phyloP scores from a whole-genome alignment of 1,284 basidiomycete genomes.

The Sporisorium reilianum region DNA sequence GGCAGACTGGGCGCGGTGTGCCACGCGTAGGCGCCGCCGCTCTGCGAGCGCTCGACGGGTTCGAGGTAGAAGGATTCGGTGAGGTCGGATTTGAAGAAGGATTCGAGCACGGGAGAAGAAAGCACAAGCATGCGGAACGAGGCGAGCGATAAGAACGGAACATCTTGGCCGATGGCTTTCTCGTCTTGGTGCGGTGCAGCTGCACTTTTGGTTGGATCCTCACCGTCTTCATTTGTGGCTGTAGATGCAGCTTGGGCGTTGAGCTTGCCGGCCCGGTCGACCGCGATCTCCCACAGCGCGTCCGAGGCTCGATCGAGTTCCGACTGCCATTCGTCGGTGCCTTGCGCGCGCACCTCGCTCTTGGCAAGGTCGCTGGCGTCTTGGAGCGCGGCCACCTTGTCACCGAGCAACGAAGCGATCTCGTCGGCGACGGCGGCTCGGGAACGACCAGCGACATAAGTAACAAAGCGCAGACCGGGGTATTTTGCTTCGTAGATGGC shows the following conservation, averaged over 20 bases:
- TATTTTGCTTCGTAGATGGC: conserved; percentile 62
- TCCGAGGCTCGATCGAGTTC: conserved; percentile 63
- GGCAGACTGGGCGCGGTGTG: conserved; percentile 61
- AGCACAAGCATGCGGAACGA: conserved; percentile 65
- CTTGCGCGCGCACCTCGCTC: conserved; percentile 21
- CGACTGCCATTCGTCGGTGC: conserved; percentile 50
- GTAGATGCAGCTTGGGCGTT: conserved; percentile 18
- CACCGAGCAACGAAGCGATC: conserved; percentile 48
- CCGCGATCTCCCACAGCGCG: conserved; percentile 64
- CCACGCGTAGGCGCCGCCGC: conserved; percentile 65
- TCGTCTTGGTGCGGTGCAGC: conserved; percentile 8
- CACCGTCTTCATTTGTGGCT: conserved; percentile 30
- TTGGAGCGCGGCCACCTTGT: conserved; percentile 27
- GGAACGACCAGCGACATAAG: conserved; percentile 69
- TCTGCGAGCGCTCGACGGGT: conserved; percentile 60
- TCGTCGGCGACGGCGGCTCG: conserved; percentile 71
- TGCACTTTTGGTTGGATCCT: conserved; percentile 23
- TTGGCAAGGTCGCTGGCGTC: conserved; percentile 37
- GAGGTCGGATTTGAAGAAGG: conserved; percentile 67
- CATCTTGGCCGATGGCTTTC: conserved; percentile 51
- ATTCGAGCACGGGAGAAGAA: conserved; percentile 62
- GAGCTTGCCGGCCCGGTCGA: conserved; percentile 60
- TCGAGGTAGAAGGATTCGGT: conserved; percentile 62
- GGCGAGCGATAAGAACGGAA: conserved; percentile 65
- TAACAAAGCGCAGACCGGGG: conserved; percentile 65